A percentile compares a stretch with the other conserved stretches of the same genome.
Conservation (phyloP, 371 early-diverging fungal species). For the Dichotomocladium elegans region DNA sequence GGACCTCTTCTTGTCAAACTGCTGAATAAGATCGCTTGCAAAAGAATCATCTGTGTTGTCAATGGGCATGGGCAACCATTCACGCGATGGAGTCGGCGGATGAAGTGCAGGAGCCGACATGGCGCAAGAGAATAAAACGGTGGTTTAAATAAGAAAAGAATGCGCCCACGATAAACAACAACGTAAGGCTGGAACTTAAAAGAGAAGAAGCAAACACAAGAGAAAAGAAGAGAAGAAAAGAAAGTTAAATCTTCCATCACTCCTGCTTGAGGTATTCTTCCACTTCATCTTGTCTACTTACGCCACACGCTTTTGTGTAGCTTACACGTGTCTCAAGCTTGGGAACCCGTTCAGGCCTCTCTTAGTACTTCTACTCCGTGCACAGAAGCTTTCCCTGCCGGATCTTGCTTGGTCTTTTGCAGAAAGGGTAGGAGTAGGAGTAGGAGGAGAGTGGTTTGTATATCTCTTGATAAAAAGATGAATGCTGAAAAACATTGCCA, state of each 20-base stretch:
- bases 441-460: too few relatives aligned
- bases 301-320: conserved; percentile 14
- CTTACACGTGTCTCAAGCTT: conserved; percentile 13
- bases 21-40: conserved; percentile 31
- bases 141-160: background rate
- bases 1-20: conserved; percentile 35
- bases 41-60: conserved; percentile 22
- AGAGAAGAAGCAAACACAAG: background rate
- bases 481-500: too few relatives aligned
- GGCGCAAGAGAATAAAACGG: background rate
- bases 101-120: conserved; percentile 12
- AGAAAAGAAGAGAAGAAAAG: background rate
- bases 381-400: too few relatives aligned
- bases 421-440: too few relatives aligned
- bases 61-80: conserved; percentile 11
- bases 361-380: background rate
- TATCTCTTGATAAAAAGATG: too few relatives aligned
- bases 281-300: background rate
- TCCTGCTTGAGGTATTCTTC: background rate
- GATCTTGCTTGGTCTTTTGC: too few relatives aligned
- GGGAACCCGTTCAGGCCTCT: too few relatives aligned
- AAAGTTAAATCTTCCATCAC: background rate
- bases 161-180: background rate
- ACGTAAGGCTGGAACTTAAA: background rate
- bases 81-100: background rate